These are phyloP conservation scores for Rhizopogon rudus DNA, from an alignment of 768 basidiomycete genomes.

Conservation along the genomic window DNA sequence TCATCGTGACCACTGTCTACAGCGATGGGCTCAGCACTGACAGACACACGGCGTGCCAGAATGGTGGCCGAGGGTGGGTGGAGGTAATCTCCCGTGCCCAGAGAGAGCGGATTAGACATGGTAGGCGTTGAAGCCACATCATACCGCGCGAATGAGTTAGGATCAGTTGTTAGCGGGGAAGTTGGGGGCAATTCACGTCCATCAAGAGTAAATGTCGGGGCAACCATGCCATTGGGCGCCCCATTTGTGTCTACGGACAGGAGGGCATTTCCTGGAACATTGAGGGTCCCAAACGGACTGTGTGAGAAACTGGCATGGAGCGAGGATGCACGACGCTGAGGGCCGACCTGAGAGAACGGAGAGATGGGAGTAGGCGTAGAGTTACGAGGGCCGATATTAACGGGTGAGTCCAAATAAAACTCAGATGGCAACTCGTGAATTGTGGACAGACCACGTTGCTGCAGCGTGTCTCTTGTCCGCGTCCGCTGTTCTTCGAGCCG, in stretches of 20 bases:
- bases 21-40: slow-evolving; percentile 94
- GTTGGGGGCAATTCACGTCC: slow-evolving; percentile 57
- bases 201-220: slow-evolving; percentile 57
- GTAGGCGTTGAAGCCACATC: slow-evolving; percentile 41
- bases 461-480: slow-evolving; percentile 61
- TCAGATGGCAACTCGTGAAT: slow-evolving; percentile 50
- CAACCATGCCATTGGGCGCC: slow-evolving; percentile 24
- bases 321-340: slow-evolving; percentile 50
- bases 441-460: slow-evolving; percentile 46
- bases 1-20: slow-evolving; percentile 64
- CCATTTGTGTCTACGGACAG: slow-evolving; percentile 43
- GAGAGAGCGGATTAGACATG: slow-evolving; percentile 34
- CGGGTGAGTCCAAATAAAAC: slow-evolving; percentile 52
- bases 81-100: slow-evolving; percentile 58
- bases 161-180: slow-evolving; percentile 49
- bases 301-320: slow-evolving; percentile 45
- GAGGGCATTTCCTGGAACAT: slow-evolving; percentile 77
- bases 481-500: slow-evolving; percentile 82
- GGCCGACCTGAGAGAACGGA: slow-evolving; percentile 48
- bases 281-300: slow-evolving; percentile 75
- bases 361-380: slow-evolving; percentile 41
- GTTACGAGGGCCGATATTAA: slow-evolving; percentile 24
- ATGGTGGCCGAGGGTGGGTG: slow-evolving; percentile 71
- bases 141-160: slow-evolving; percentile 46
- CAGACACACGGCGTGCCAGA: slow-evolving; percentile 88